Evolutionary conservation across 2,329 filamentous ascomycete species (phyloP).

Genomic region (Trichoderma asperellum): DNA sequence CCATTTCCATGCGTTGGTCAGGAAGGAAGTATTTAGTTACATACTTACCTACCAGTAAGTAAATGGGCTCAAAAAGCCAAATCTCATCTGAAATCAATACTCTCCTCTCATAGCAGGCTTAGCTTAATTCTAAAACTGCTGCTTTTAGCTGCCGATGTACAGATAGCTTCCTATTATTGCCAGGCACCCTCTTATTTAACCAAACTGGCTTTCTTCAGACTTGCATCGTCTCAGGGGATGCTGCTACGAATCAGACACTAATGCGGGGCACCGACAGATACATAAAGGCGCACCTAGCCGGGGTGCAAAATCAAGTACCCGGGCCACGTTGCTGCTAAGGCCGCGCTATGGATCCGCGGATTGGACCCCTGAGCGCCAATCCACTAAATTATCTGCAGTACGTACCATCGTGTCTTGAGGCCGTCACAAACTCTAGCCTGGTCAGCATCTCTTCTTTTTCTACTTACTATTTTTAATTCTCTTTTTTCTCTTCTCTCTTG

Average conservation of each 20-base stretch:
- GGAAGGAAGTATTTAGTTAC: too few species aligned
- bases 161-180: too few species aligned
- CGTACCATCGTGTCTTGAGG: not conserved
- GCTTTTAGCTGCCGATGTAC: too few species aligned
- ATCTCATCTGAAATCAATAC: too few species aligned
- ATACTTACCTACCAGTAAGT: too few species aligned
- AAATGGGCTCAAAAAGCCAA: too few species aligned
- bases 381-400: not conserved
- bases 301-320: not conserved
- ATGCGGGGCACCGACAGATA: slow-evolving; percentile 17
- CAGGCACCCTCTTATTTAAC: not conserved
- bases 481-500: not conserved
- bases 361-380: slow-evolving; percentile 14
- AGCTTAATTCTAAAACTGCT: too few species aligned
- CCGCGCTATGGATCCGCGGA: not conserved
- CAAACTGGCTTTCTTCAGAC: not conserved
- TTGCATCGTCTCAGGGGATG: not conserved
- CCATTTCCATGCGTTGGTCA: too few species aligned
- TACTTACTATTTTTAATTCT: not conserved
- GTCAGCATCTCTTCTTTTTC: not conserved
- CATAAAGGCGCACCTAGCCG: not conserved
- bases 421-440: not conserved
- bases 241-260: not conserved
- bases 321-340: slow-evolving; percentile 4
- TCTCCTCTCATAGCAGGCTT: too few species aligned